Evolutionary conservation across 148 eudicot species (phyloP).

Genomic region (Selenicereus undatus): DNA sequence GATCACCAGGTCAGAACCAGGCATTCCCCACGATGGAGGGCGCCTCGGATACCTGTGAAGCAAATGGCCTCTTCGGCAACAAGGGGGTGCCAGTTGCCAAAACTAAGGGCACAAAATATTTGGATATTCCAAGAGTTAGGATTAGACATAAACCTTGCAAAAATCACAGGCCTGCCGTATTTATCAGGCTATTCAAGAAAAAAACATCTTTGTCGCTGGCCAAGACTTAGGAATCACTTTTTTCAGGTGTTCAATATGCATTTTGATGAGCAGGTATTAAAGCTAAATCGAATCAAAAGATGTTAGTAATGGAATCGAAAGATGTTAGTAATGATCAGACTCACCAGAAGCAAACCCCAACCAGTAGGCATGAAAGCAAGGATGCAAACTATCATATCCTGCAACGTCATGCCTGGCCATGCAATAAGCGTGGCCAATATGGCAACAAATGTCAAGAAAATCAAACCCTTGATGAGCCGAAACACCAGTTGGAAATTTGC

Average conservation of each 20-base stretch:
- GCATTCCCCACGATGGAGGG: too few relatives aligned
- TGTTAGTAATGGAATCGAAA: not conserved
- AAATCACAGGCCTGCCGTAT: too few relatives aligned
- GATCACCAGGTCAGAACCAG: too few relatives aligned
- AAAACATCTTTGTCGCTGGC: too few relatives aligned
- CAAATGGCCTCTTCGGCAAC: too few relatives aligned
- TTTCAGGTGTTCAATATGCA: not conserved
- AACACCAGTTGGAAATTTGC: conserved; percentile 51
- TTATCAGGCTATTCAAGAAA: too few relatives aligned
- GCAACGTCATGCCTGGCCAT: conserved; percentile 56
- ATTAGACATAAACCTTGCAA: too few relatives aligned
- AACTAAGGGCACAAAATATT: too few relatives aligned
- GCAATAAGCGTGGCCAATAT: conserved; percentile 53
- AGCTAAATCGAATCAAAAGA: not conserved
- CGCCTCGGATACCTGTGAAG: too few relatives aligned
- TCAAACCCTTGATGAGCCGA: conserved; percentile 42
- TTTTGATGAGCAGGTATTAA: not conserved
- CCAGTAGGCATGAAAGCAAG: conserved; percentile 99
- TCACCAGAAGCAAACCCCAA: conserved; percentile 51
- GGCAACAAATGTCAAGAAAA: conserved; percentile 37
- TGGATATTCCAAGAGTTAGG: too few relatives aligned
- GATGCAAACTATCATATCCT: conserved; percentile 77
- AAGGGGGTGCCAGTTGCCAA: too few relatives aligned
- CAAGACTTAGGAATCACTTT: not conserved
- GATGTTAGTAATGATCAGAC: not conserved